Percentiles rank a stretch among this genome's conserved stretches.
phyloP scores from a whole-genome alignment of 331 rosid species.

The Malus hybrid region DNA sequence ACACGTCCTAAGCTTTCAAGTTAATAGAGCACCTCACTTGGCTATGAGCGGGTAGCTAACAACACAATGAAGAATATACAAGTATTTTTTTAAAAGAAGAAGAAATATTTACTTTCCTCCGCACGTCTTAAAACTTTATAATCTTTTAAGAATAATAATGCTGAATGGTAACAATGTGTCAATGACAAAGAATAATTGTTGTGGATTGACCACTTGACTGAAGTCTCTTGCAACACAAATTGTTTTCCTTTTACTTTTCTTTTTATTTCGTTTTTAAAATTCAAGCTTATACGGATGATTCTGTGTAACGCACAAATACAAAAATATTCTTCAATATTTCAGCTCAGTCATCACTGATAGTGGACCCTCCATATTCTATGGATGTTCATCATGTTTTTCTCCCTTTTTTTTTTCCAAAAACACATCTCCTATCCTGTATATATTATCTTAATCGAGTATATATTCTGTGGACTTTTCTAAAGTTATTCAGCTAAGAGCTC shows the following conservation, averaged over 20 bases:
- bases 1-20: neutral
- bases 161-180: neutral
- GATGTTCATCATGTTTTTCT: neutral
- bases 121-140: conserved; percentile 37
- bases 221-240: neutral
- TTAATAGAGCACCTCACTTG: neutral
- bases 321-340: conserved; percentile 3
- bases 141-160: neutral
- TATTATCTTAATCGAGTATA: neutral
- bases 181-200: conserved; percentile 26
- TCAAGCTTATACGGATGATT: conserved; percentile 15
- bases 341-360: neutral
- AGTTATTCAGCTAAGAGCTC: neutral
- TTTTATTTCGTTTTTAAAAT: neutral
- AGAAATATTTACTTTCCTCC: conserved; percentile 23
- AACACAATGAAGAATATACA: neutral
- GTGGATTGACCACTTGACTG: conserved; percentile 40
- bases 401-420: neutral
- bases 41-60: neutral
- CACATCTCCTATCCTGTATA: neutral
- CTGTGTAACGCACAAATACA: conserved; percentile 17
- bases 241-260: neutral
- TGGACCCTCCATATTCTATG: conserved; percentile 27
- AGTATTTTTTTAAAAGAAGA: neutral
- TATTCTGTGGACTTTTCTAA: neutral